Conservation (phyloP, 495 filamentous ascomycete genomes). For the Neurospora sp. region DNA sequence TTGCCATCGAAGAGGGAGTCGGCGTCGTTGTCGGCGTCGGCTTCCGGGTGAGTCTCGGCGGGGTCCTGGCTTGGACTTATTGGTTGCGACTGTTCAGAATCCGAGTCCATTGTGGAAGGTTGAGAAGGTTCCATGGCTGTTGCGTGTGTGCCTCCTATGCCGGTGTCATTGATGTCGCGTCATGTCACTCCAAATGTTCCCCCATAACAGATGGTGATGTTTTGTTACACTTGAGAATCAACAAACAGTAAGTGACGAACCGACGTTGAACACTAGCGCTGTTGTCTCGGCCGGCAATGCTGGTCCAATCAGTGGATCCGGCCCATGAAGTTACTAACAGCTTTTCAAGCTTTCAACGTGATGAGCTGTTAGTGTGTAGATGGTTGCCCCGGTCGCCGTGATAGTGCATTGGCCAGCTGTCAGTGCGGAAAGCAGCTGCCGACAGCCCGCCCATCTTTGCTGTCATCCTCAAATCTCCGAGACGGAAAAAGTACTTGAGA, state of each 20-base stretch:
- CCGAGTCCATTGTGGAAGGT: background rate
- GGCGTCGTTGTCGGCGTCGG: background rate
- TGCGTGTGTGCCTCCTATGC: background rate
- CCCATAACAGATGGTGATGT: background rate
- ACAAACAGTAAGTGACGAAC: background rate
- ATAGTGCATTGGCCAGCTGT: background rate
- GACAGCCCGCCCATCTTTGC: background rate
- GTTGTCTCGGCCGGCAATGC: background rate
- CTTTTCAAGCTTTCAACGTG: accelerated
- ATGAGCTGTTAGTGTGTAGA: background rate
- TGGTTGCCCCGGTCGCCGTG: background rate
- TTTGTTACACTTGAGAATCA: background rate
- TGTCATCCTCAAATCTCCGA: background rate
- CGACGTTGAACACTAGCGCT: background rate
- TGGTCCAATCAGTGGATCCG: background rate
- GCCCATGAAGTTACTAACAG: background rate
- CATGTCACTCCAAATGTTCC: background rate
- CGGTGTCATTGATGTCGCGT: background rate
- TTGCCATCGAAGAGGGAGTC: background rate
- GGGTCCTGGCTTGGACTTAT: background rate
- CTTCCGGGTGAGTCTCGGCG: background rate
- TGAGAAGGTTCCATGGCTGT: background rate
- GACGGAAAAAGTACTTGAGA: background rate
- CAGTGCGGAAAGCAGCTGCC: background rate
- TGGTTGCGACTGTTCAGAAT: background rate